phyloP scores from a whole-genome alignment of 73 alveolate genomes.

The Blepharisma japonicum region DNA sequence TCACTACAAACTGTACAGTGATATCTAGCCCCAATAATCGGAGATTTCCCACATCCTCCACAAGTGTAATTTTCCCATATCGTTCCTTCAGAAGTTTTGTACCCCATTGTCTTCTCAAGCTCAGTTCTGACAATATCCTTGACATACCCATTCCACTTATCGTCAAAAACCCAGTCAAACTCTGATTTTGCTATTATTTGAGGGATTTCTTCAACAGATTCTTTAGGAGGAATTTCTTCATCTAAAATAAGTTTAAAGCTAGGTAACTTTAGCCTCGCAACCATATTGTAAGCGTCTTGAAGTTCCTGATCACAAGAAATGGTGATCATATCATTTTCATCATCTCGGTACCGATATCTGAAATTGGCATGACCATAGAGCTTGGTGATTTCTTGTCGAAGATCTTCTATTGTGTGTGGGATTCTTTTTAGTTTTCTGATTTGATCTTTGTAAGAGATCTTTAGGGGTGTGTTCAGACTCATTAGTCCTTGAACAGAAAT shows the following conservation, averaged over 20 bases:
- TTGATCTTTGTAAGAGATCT: no score
- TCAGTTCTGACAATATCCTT: not conserved
- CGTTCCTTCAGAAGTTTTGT: not conserved
- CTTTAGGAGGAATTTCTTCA: not conserved
- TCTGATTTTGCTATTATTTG: not conserved
- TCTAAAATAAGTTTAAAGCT: not conserved
- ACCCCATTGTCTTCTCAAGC: constrained; percentile 9
- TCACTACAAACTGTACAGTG: constrained; percentile 75
- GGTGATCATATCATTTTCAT: constrained; percentile 28
- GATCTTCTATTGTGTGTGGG: no score
- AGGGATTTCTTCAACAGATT: not conserved
- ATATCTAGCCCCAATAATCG: constrained; percentile 83
- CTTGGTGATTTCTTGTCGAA: no score
- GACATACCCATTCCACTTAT: not conserved
- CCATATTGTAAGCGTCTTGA: constrained; percentile 3
- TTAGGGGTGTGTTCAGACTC: no score
- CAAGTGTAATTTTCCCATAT: constrained; percentile 49
- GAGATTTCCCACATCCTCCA: constrained; percentile 78
- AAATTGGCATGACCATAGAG: no score
- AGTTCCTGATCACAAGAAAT: constrained; percentile 7
- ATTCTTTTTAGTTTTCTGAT: no score
- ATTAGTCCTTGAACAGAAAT: no score
- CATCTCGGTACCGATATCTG: not conserved
- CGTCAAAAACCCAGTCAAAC: not conserved
- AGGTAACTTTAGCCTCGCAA: not conserved